Evolutionary conservation across 768 basidiomycete species (phyloP).

Genomic region (Lepiota brunneoincarnata): DNA sequence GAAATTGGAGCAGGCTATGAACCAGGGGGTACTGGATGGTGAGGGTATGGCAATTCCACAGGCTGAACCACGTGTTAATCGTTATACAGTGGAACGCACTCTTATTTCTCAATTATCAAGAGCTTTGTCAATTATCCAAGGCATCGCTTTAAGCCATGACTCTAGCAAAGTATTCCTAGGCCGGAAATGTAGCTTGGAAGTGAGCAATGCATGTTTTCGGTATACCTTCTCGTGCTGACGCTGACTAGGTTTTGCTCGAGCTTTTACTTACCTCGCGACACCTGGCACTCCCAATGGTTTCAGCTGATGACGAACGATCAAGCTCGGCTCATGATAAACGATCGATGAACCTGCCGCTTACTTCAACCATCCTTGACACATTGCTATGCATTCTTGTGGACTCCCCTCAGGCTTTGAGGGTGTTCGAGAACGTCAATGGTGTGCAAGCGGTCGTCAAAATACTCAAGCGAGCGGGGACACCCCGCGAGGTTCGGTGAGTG

Average conservation of each 20-base stretch:
- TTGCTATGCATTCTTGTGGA: conserved; percentile 89
- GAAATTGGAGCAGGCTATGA: conserved; percentile 48
- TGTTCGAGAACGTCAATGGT: conserved; percentile 76
- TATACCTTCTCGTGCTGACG: not conserved
- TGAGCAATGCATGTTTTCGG: conserved; percentile 23
- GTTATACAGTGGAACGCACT: conserved; percentile 31
- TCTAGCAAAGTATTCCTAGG: conserved; percentile 70
- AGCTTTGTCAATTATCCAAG: conserved; percentile 72
- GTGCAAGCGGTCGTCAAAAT: conserved; percentile 84
- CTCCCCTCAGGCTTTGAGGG: conserved; percentile 66
- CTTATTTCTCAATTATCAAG: conserved; percentile 54
- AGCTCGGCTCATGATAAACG: conserved; percentile 18
- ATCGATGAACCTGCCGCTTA: conserved; percentile 42
- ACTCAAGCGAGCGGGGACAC: conserved; percentile 80
- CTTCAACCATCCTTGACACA: conserved; percentile 78
- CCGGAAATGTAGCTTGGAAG: conserved; percentile 67
- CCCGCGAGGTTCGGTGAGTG: conserved; percentile 81
- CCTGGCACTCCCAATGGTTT: conserved; percentile 30
- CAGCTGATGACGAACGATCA: conserved; percentile 22
- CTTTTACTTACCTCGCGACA: conserved; percentile 72
- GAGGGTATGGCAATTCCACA: conserved; percentile 6
- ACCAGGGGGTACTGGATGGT: conserved; percentile 45
- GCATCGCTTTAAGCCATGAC: conserved; percentile 66
- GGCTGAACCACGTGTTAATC: conserved; percentile 6
- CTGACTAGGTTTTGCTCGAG: conserved; percentile 64